A percentile compares a stretch with the other conserved stretches of the same genome.
Conservation (phyloP, 1,139 yeast species). For the Candida tunisiensis region DNA sequence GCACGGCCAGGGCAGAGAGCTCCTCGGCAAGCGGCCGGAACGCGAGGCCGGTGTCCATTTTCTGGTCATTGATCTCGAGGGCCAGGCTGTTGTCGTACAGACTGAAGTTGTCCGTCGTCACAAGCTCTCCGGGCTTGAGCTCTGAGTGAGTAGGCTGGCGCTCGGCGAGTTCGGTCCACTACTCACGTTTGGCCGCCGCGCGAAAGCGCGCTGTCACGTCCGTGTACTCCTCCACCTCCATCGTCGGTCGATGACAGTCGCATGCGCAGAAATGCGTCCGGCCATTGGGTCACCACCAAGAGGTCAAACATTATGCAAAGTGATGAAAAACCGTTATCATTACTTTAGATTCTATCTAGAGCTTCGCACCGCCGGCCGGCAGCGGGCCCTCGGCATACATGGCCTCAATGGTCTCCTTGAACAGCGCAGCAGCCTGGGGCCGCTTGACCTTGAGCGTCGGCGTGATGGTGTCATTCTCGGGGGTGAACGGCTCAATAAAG, state of each 20-base stretch:
- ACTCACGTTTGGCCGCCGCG: background rate
- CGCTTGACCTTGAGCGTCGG: conserved; percentile 67
- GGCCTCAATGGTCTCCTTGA: conserved; percentile 27
- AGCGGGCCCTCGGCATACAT: conserved; percentile 44
- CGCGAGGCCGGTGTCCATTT: conserved; percentile 24
- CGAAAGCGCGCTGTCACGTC: conserved; percentile 5
- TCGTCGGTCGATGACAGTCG: too few species aligned
- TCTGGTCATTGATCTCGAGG: conserved; percentile 20
- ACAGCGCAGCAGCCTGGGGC: conserved; percentile 36
- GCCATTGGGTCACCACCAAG: background rate
- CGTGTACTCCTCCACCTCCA: conserved; percentile 8
- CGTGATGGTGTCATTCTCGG: conserved; percentile 48
- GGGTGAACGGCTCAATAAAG: conserved; percentile 48
- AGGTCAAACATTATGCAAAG: background rate
- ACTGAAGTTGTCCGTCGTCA: conserved; percentile 11
- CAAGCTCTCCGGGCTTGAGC: conserved; percentile 15
- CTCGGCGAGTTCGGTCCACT: too few species aligned
- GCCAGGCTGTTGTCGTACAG: conserved; percentile 21
- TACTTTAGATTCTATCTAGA: background rate
- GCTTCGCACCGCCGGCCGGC: conserved; percentile 1
- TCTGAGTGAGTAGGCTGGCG: too few species aligned
- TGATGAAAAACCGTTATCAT: background rate
- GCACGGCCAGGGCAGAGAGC: conserved; percentile 8
- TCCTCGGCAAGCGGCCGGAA: conserved; percentile 13
- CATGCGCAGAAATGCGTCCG: too few species aligned